Conservation (phyloP, 2,329 filamentous ascomycete genomes). For the Grosmannia clavigera region DNA sequence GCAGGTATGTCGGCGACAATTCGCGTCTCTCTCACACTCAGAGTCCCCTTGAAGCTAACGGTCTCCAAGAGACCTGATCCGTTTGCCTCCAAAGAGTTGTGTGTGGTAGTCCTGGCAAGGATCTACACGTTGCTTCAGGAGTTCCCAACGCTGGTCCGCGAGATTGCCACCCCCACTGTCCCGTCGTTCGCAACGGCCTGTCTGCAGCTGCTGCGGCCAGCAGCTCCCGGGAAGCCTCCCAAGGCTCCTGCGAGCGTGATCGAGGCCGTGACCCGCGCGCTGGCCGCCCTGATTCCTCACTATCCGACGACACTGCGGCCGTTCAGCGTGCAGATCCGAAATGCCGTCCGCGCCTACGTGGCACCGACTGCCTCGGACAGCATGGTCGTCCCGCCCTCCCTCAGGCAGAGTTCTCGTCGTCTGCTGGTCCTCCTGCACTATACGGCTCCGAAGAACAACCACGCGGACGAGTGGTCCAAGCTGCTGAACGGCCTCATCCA, state of each 20-base stretch:
- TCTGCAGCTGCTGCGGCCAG: slow-evolving; percentile 48
- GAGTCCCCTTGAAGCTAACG: background rate
- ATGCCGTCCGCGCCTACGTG: slow-evolving; percentile 46
- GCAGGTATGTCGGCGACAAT: slow-evolving; percentile 35
- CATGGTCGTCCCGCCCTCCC: slow-evolving; percentile 33
- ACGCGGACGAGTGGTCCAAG: slow-evolving; percentile 66
- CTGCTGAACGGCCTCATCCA: slow-evolving; percentile 49
- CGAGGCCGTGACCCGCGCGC: slow-evolving; percentile 58
- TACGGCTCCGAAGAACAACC: slow-evolving; percentile 68
- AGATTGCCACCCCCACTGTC: slow-evolving; percentile 76
- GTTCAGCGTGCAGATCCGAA: slow-evolving; percentile 55
- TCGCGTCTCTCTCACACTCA: background rate
- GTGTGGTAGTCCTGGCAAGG: slow-evolving; percentile 63
- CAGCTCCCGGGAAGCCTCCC: slow-evolving; percentile 24
- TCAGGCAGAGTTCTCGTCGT: slow-evolving; percentile 47
- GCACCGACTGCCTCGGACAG: slow-evolving; percentile 48
- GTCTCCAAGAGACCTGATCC: slow-evolving; percentile 60
- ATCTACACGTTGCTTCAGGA: slow-evolving; percentile 76
- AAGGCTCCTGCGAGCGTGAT: slow-evolving; percentile 37
- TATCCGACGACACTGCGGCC: slow-evolving; percentile 78
- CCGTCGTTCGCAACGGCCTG: slow-evolving; percentile 62
- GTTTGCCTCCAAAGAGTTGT: slow-evolving; percentile 60
- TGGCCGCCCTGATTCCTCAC: slow-evolving; percentile 60
- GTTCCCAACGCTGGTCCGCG: slow-evolving; percentile 71
- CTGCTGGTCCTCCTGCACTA: slow-evolving; percentile 62